Evolutionary conservation across 2,329 filamentous ascomycete genomes (phyloP).

Genomic region (Diaporthe ampelina): DNA sequence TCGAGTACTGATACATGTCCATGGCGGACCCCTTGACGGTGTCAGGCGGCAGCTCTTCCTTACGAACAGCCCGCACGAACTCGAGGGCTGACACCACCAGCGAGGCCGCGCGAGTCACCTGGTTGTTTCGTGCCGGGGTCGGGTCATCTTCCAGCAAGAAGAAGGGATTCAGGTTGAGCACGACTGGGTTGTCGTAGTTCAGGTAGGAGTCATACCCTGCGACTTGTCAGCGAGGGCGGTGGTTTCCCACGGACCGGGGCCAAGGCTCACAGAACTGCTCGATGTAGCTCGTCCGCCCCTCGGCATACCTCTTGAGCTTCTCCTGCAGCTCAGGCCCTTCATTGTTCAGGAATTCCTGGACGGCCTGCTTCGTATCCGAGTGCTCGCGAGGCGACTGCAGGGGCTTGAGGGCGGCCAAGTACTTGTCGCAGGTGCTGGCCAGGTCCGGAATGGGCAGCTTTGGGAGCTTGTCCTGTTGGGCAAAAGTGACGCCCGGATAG

Average conservation of each 20-base stretch:
- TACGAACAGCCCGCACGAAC: constrained; percentile 92
- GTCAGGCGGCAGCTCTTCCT: constrained; percentile 93
- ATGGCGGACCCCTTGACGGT: constrained; percentile 85
- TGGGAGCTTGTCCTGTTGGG: constrained; percentile 87
- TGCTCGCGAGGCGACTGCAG: constrained; percentile 87
- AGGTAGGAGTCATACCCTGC: constrained; percentile 96
- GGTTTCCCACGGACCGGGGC: background rate
- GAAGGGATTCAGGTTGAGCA: constrained; percentile 97
- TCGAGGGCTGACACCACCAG: constrained; percentile 90
- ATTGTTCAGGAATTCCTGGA: constrained; percentile 83
- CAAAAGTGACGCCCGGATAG: constrained; percentile 86
- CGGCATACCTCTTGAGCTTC: constrained; percentile 90
- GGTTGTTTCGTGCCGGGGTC: constrained; percentile 94
- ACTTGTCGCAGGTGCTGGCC: constrained; percentile 81
- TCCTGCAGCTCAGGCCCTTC: constrained; percentile 91
- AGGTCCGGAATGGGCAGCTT: constrained; percentile 95
- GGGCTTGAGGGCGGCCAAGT: constrained; percentile 83
- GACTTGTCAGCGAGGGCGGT: constrained; percentile 44
- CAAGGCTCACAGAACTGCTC: constrained; percentile 91
- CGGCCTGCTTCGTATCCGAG: constrained; percentile 82
- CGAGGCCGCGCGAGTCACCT: constrained; percentile 94
- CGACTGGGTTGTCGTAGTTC: constrained; percentile 97
- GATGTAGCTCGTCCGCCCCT: constrained; percentile 94
- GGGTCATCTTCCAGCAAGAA: constrained; percentile 98
- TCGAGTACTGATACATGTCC: constrained; percentile 98